Evolutionary conservation across 2,329 filamentous ascomycete genomes (phyloP), one percentile per base, ranked within the genome.

Genomic region (Coleophoma eucalyptorum): DNA sequence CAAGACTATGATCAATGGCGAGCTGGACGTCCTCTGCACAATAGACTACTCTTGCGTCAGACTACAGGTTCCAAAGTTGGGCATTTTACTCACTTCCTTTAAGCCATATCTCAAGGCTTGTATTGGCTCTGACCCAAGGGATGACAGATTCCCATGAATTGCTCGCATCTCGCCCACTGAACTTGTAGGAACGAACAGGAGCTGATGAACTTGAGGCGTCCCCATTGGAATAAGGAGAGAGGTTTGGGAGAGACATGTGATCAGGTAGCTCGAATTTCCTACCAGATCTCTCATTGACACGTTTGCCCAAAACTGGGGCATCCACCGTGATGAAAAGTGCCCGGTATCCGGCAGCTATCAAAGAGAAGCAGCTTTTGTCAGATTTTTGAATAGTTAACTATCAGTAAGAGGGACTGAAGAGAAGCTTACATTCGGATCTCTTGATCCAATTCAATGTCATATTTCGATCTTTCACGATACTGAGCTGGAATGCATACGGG

Each of bases 21-120:
- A 84, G 79, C 1, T 83, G 75, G 48, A 83, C 81, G 0, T 79
- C 80, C 58, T 85, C 79, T 10, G 33, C 33, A n/a, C 33, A 35
- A 35, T 35, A 35, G 33, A 35, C 33, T 35, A 35, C 33, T 10
- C 10, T 35, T n/a, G 10, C 10, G 33, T 35, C 33, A 10, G 33
- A 10, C 33, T 35, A 10, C 33, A 35, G 33, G 33, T n/a, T 35
- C n/a, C 33, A 35, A 35, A 35, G n/a, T 35, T 19, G 77, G 73
- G n/a, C n/a, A n/a, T n/a, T n/a, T 74, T 1, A 80, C 78, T 18
- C 74, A 75, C 60, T 73, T 78, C 62, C 69, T 21, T 48, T 48
- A 11, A 72, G 66, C 68, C 71, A 74, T 40, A 75, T 75, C 46
- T 75, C 67, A 65, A 80, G 67, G 33, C 65, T 67, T 0, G 73